Evolutionary conservation across 1,284 basidiomycete species (phyloP).

Genomic region (Rhodotorula sp.): DNA sequence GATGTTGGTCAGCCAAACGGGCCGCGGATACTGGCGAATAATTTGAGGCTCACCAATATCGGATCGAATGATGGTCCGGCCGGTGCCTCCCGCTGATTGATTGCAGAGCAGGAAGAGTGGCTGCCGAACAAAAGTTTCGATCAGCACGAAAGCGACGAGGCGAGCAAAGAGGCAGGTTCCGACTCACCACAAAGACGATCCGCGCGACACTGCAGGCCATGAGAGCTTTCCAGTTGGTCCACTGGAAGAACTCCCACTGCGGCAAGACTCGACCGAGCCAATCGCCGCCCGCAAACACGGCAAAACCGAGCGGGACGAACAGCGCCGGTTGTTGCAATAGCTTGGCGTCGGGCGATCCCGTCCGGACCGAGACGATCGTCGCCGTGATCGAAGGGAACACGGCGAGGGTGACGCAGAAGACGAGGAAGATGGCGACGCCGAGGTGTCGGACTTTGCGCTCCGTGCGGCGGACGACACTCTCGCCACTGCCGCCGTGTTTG

Average conservation of each 20-base stretch:
- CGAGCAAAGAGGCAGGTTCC: background rate
- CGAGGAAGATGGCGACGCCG: constrained; percentile 42
- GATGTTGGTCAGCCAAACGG: background rate
- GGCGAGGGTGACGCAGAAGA: constrained; percentile 44
- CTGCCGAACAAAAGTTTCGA: constrained; percentile 15
- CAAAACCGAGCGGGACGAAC: constrained; percentile 43
- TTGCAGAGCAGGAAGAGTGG: constrained; percentile 46
- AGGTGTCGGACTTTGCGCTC: constrained; percentile 44
- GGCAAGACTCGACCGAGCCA: constrained; percentile 45
- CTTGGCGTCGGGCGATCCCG: constrained; percentile 11
- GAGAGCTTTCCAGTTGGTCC: constrained; percentile 33
- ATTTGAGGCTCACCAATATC: constrained; percentile 39
- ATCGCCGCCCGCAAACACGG: constrained; percentile 45
- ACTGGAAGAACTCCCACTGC: constrained; percentile 34
- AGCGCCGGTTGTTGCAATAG: constrained; percentile 27
- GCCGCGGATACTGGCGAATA: background rate
- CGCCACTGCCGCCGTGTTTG: background rate
- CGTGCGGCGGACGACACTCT: background rate
- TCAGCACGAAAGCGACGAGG: background rate
- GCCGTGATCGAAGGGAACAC: constrained; percentile 46
- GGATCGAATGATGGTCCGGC: constrained; percentile 37
- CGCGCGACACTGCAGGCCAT: constrained; percentile 28
- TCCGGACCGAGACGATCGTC: constrained; percentile 31
- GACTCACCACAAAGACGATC: constrained; percentile 43
- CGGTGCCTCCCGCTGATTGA: constrained; percentile 23